A percentile compares a stretch with the other conserved stretches of the same genome.
Conservation (phyloP, 75 land plant genomes). For the Picea sitchensis region DNA sequence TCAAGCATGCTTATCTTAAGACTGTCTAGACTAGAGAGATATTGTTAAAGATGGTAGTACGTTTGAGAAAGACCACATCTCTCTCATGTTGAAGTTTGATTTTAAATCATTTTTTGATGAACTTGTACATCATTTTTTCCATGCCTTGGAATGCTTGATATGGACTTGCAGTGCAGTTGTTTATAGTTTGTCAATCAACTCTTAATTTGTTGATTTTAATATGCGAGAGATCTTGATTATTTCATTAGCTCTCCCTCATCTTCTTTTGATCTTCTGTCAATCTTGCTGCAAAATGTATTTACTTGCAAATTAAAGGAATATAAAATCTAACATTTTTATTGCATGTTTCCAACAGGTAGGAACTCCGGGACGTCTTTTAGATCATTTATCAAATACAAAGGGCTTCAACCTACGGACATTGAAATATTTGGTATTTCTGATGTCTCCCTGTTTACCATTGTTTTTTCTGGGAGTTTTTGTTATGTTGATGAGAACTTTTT, state of each 20-base stretch:
- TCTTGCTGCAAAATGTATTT: neutral
- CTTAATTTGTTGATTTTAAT: neutral
- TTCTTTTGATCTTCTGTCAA: neutral
- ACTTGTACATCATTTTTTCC: neutral
- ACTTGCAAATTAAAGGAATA: neutral
- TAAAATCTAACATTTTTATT: neutral
- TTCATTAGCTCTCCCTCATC: neutral
- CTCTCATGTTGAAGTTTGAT: neutral
- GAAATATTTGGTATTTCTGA: slow-evolving; percentile 64
- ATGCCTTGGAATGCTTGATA: neutral
- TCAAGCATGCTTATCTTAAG: neutral
- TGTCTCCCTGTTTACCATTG: too few relatives aligned
- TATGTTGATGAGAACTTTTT: too few relatives aligned
- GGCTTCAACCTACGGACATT: slow-evolving; percentile 81
- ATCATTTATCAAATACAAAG: slow-evolving; percentile 91
- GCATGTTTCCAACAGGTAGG: slow-evolving; percentile 51
- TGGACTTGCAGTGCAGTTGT: neutral
- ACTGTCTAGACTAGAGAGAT: neutral
- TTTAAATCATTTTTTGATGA: neutral
- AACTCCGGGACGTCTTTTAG: slow-evolving; percentile 92
- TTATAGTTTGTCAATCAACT: neutral
- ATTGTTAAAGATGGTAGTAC: neutral
- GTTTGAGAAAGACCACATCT: neutral
- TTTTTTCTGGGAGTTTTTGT: too few relatives aligned
- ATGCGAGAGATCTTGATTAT: neutral